A percentile compares a stretch with the other conserved stretches of the same genome.
phyloP scores from a whole-genome alignment of 164 flowering plant genomes.

The Nymphaea thermarum region DNA sequence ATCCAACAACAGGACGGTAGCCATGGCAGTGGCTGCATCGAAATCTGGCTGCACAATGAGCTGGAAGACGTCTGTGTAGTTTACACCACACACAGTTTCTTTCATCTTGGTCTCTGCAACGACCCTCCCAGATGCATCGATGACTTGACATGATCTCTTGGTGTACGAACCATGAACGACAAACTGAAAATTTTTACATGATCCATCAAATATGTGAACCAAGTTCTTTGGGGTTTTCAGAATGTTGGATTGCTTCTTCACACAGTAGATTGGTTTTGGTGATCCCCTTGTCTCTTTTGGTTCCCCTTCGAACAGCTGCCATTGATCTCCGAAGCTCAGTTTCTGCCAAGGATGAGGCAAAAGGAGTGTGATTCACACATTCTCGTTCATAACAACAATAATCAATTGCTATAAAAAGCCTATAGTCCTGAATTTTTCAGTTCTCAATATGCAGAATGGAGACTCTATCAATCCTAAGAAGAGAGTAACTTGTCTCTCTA shows the following conservation, averaged over 20 bases:
- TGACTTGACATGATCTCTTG: conserved; percentile 36
- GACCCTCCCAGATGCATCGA: conserved; percentile 24
- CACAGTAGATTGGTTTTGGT: conserved; percentile 28
- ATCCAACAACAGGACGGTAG: conserved; percentile 51
- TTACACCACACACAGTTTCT: conserved; percentile 40
- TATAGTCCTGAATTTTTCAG: background rate
- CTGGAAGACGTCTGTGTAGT: conserved; percentile 43
- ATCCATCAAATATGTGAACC: conserved; percentile 23
- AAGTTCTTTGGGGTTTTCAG: conserved; percentile 21
- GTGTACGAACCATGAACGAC: conserved; percentile 58
- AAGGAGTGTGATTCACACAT: too few relatives aligned
- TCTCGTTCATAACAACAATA: background rate
- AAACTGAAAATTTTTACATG: conserved; percentile 11
- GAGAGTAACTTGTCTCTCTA: background rate
- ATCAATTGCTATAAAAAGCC: background rate
- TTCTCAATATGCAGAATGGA: background rate
- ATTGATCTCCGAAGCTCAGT: conserved; percentile 43
- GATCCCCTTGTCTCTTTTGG: conserved; percentile 1
- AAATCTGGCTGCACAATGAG: conserved; percentile 38
- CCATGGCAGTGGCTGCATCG: conserved; percentile 45
- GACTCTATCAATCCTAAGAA: background rate
- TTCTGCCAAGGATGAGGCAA: conserved; percentile 22
- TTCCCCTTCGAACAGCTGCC: conserved; percentile 62
- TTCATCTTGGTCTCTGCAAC: conserved; percentile 51
- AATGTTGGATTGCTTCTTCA: conserved; percentile 33